Evolutionary conservation across 2,329 filamentous ascomycete genomes (phyloP).

Genomic region (Apiospora saccharicola): DNA sequence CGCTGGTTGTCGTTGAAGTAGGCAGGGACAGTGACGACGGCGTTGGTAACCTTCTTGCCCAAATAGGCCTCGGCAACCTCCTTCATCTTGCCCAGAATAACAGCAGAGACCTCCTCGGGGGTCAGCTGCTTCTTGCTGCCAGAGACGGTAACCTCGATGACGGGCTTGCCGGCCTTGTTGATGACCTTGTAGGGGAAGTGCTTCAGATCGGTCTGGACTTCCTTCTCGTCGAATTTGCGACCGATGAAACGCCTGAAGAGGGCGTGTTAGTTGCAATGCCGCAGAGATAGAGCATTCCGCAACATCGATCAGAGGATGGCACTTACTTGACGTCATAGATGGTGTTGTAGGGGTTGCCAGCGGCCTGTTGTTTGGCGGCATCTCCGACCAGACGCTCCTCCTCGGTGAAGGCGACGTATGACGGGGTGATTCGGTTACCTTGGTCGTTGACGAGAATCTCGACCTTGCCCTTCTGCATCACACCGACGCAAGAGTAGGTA

Average conservation of each 20-base stretch:
- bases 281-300: constrained; percentile 32
- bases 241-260: constrained; percentile 77
- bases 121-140: constrained; percentile 75
- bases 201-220: constrained; percentile 93
- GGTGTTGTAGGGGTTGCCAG: constrained; percentile 77
- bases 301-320: neutral
- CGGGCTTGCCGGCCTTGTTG: constrained; percentile 88
- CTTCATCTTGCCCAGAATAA: constrained; percentile 87
- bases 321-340: constrained; percentile 86
- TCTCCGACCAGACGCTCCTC: constrained; percentile 97
- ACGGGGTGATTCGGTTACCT: constrained; percentile 95
- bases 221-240: constrained; percentile 82
- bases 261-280: constrained; percentile 40
- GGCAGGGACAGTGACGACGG: constrained; percentile 92
- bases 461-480: constrained; percentile 94
- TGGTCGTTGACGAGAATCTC: constrained; percentile 97
- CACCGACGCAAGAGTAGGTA: constrained; percentile 88
- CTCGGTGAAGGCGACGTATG: constrained; percentile 95
- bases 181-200: constrained; percentile 97
- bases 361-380: constrained; percentile 95
- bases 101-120: constrained; percentile 81
- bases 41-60: constrained; percentile 84
- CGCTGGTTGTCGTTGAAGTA: constrained; percentile 99
- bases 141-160: constrained; percentile 76
- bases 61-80: constrained; percentile 81